phyloP scores from a whole-genome alignment of 768 basidiomycete genomes.

The Pleurotus sapidus region DNA sequence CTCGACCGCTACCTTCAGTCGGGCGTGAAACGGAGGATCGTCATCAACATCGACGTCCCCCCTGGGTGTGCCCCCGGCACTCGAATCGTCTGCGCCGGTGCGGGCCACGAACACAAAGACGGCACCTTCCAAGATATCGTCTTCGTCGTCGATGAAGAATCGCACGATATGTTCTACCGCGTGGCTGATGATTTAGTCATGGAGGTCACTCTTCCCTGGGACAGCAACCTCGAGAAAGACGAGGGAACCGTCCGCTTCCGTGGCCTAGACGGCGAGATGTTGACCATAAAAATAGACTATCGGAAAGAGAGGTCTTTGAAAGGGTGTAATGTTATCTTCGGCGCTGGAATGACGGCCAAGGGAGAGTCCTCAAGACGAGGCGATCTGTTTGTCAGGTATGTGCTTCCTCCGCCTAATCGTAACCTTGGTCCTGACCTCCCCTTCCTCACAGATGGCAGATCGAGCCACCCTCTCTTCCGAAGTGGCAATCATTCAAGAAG shows the following conservation, averaged over 20 bases:
- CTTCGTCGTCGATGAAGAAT: constrained; percentile 52
- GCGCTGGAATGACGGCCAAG: constrained; percentile 33
- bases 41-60: constrained; percentile 50
- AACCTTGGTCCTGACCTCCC: neutral
- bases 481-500: constrained; percentile 6
- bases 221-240: constrained; percentile 39
- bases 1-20: constrained; percentile 49
- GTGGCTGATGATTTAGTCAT: constrained; percentile 44
- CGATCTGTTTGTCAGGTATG: constrained; percentile 4
- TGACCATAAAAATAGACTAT: constrained; percentile 45
- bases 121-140: constrained; percentile 59
- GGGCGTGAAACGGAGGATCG: constrained; percentile 42
- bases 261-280: constrained; percentile 50
- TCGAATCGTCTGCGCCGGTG: constrained; percentile 46
- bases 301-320: constrained; percentile 37
- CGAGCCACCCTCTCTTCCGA: constrained; percentile 1
- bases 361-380: constrained; percentile 3
- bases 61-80: constrained; percentile 54
- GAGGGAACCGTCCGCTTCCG: constrained; percentile 45
- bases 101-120: constrained; percentile 56
- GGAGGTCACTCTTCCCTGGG: constrained; percentile 52
- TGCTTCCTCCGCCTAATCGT: too few species aligned
- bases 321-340: constrained; percentile 42
- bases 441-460: constrained; percentile 2
- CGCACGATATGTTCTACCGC: constrained; percentile 49